These are phyloP conservation scores for Pyrus pyrifolia DNA, from an alignment of 306 rosid genomes.

Conservation along the genomic window DNA sequence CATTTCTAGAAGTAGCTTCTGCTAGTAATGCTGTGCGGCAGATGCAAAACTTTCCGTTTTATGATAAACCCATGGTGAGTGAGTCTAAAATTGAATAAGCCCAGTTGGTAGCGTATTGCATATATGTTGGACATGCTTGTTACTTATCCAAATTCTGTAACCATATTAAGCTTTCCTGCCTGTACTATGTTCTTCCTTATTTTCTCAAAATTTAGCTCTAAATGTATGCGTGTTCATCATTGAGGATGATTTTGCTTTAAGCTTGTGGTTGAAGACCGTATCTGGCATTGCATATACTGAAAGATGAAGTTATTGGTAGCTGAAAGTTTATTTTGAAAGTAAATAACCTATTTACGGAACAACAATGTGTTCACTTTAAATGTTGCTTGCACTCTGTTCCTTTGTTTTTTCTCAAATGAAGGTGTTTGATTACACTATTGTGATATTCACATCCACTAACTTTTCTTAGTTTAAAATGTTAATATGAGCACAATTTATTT, in stretches of 20 bases:
- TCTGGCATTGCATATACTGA: background rate
- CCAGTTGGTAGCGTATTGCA: conserved; percentile 4
- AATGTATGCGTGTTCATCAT: background rate
- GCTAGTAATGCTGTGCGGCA: conserved; percentile 99
- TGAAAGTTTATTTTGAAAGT: background rate
- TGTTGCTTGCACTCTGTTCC: background rate
- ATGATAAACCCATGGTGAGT: conserved; percentile 98
- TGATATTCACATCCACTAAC: background rate
- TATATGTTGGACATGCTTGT: conserved; percentile 2
- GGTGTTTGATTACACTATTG: background rate
- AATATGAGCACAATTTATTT: conserved; percentile 17
- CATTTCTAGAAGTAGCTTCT: conserved; percentile 88
- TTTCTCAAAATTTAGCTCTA: background rate
- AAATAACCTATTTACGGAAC: background rate
- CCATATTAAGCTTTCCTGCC: background rate
- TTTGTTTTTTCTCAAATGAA: background rate
- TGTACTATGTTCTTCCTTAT: background rate
- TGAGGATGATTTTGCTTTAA: background rate
- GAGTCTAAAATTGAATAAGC: conserved; percentile 19
- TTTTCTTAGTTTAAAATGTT: background rate
- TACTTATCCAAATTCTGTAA: background rate
- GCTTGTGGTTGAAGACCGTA: background rate
- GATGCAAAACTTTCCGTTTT: conserved; percentile 96
- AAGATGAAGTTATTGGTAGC: background rate
- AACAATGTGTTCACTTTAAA: background rate